Evolutionary conservation across 2,329 filamentous ascomycete genomes (phyloP), one percentile per base, ranked within the genome.

Genomic region (Xylariaceae sp.): DNA sequence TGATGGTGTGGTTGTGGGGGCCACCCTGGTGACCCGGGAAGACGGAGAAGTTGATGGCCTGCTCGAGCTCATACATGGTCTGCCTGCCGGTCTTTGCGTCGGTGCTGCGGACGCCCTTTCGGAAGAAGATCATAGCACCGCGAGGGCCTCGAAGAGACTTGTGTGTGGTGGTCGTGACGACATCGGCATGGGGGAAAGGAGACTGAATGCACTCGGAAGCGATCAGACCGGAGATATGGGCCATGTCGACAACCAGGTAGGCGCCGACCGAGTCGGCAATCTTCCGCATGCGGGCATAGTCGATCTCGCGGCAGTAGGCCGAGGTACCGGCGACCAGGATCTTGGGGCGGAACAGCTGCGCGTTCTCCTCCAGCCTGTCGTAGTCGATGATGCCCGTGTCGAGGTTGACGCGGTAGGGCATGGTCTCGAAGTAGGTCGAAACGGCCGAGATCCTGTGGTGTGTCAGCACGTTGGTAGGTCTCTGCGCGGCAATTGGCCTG

Each of bases 71-170:
- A 61, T 95, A 98, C 53, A 89, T 70, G 32, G 74, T 82, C 70
- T 90, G 77, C 68, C 94, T 90, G 55, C 88, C 88, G 41, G 83
- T 80, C 76, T 95, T 95, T 64, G 83, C 70, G 58, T 96, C 86
- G 35, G 83, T 83, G 55, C 83, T 87, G 56, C 90, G 84, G 42
- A 95, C 81, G 44, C 92, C 92, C 72, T 94, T 95, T 65, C 92
- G 86, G 80, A 89, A 98, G 78, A 98, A 98, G 69, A 98, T 98
- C 92, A 98, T 98, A 59, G 92, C 92, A 56, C 92, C 92, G 61
- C 92, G 87, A 39, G 92, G 92, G 39, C 92, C 92, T 65, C 92
- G 88, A 50, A 98, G 83, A 36, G 89, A 95, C 77, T 98, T 98
- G 80, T 98, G 92, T 29, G 92, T 98, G 43, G 92, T 98, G 44